These are phyloP conservation scores for Zygosaccharomyces sapae DNA, from an alignment of 1,139 yeast species.

Conservation along the genomic window DNA sequence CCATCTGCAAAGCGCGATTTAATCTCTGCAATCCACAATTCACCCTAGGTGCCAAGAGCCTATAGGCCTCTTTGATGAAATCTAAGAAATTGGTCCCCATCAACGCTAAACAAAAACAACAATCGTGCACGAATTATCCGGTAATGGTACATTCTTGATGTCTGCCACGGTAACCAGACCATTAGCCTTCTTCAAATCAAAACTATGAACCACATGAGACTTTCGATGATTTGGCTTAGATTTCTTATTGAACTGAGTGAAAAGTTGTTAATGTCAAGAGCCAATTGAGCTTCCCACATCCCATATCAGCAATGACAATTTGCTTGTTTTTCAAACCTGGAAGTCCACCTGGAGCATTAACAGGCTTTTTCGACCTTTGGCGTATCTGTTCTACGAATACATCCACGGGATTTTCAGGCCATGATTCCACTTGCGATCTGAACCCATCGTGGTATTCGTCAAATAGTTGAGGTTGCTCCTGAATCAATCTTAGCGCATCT, in stretches of 20 bases:
- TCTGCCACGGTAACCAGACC: slow-evolving; percentile 93
- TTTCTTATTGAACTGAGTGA: slow-evolving; percentile 39
- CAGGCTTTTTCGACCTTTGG: slow-evolving; percentile 56
- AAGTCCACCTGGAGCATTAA: slow-evolving; percentile 93
- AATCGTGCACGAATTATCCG: slow-evolving; percentile 70
- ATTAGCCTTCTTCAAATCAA: slow-evolving; percentile 83
- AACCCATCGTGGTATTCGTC: slow-evolving; percentile 96
- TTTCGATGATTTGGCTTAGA: slow-evolving; percentile 35
- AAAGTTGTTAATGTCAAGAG: slow-evolving; percentile 58
- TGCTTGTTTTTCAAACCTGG: slow-evolving; percentile 60
- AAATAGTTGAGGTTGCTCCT: slow-evolving; percentile 80
- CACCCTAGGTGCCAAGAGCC: slow-evolving; percentile 90
- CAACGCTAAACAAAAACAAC: slow-evolving; percentile 85
- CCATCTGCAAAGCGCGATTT: slow-evolving; percentile 78
- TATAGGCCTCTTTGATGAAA: slow-evolving; percentile 82
- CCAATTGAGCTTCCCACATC: slow-evolving; percentile 92
- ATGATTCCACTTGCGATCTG: slow-evolving; percentile 85
- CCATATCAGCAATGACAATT: slow-evolving; percentile 93
- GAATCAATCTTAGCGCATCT: slow-evolving; percentile 67
- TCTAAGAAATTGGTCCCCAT: slow-evolving; percentile 98
- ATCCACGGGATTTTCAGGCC: slow-evolving; percentile 98
- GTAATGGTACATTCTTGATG: slow-evolving; percentile 81
- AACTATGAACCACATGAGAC: slow-evolving; percentile 71
- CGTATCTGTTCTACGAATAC: slow-evolving; percentile 73
- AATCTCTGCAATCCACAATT: slow-evolving; percentile 95